These are phyloP conservation scores for Apodospora peruviana DNA, from an alignment of 495 filamentous ascomycete species.

Conservation along the genomic window DNA sequence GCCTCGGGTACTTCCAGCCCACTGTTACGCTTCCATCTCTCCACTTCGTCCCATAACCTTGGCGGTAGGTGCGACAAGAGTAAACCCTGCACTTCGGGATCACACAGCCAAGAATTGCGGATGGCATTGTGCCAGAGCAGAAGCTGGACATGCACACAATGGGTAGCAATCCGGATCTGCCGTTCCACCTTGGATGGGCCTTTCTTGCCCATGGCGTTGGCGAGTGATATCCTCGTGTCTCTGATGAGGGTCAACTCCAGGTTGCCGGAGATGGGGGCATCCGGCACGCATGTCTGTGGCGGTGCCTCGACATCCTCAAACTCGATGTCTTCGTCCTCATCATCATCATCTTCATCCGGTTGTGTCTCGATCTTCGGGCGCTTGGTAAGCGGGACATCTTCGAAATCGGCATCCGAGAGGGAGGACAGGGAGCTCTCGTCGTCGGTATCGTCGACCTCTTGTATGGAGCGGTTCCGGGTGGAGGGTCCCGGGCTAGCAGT, in stretches of 20 bases:
- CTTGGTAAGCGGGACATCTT: constrained; percentile 45
- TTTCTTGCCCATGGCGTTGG: constrained; percentile 67
- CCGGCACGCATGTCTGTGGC: constrained; percentile 12
- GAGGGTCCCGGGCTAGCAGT: constrained; percentile 41
- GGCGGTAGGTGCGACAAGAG: constrained; percentile 65
- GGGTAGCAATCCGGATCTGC: constrained; percentile 67
- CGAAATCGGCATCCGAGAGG: constrained; percentile 64
- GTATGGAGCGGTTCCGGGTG: constrained; percentile 43
- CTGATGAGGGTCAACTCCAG: constrained; percentile 71
- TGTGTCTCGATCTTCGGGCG: constrained; percentile 16
- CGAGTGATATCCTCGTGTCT: constrained; percentile 48
- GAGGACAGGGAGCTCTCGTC: constrained; percentile 51
- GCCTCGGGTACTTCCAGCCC: constrained; percentile 49
- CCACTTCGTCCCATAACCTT: constrained; percentile 61
- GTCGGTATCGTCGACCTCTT: constrained; percentile 47
- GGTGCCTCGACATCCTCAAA: constrained; percentile 76
- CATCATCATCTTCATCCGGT: constrained; percentile 27
- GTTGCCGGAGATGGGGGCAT: constrained; percentile 41
- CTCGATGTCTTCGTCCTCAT: constrained; percentile 69
- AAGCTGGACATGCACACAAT: constrained; percentile 84
- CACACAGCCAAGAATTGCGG: constrained; percentile 82
- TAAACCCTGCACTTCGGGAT: constrained; percentile 70
- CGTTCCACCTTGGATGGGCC: constrained; percentile 81
- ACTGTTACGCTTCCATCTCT: constrained; percentile 64
- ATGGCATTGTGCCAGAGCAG: constrained; percentile 84